These are phyloP conservation scores for Fomitopsis palustris DNA, from an alignment of 1,284 basidiomycete genomes.

Conservation along the genomic window DNA sequence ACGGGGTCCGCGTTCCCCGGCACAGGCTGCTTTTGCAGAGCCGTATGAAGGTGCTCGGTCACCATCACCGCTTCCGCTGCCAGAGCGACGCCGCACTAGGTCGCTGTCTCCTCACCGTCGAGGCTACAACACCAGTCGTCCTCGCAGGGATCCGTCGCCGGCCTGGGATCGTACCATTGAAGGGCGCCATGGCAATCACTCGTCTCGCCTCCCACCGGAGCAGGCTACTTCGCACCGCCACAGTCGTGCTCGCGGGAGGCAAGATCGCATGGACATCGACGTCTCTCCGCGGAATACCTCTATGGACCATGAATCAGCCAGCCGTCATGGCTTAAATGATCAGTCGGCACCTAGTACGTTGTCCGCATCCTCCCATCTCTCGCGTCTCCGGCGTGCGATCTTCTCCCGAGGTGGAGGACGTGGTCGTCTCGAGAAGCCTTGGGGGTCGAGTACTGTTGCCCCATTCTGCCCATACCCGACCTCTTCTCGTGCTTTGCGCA, in stretches of 20 bases:
- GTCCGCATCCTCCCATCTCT: slow-evolving; percentile 57
- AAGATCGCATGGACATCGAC: slow-evolving; percentile 13
- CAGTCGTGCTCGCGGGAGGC: slow-evolving; percentile 15
- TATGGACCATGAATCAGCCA: slow-evolving; percentile 22
- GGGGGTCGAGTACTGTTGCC: slow-evolving; percentile 44
- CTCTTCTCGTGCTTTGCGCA: slow-evolving; percentile 46
- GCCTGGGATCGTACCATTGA: slow-evolving; percentile 14
- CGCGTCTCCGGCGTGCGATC: slow-evolving; percentile 36
- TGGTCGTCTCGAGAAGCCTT: slow-evolving; percentile 47
- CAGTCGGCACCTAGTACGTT: slow-evolving; percentile 73
- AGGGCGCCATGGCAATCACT: slow-evolving; percentile 9
- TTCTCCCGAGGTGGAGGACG: slow-evolving; percentile 50
- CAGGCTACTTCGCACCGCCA: slow-evolving; percentile 15
- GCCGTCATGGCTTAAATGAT: slow-evolving; percentile 36
- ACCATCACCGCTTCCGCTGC: slow-evolving; percentile 10
- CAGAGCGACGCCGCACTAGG: slow-evolving; percentile 15
- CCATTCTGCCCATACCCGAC: slow-evolving; percentile 39
- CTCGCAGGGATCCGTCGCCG: slow-evolving; percentile 19
- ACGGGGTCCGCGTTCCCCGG: slow-evolving; percentile 7
- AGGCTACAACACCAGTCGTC: slow-evolving; percentile 6
- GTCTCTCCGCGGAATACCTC: slow-evolving; percentile 8
- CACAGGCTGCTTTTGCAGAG: neutral
- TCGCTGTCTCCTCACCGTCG: slow-evolving; percentile 23
- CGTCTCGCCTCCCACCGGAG: slow-evolving; percentile 15
- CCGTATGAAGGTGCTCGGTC: slow-evolving; percentile 12